Evolutionary conservation across 805 yeast genomes (phyloP).

Genomic region (Yarrowia hollandica): DNA sequence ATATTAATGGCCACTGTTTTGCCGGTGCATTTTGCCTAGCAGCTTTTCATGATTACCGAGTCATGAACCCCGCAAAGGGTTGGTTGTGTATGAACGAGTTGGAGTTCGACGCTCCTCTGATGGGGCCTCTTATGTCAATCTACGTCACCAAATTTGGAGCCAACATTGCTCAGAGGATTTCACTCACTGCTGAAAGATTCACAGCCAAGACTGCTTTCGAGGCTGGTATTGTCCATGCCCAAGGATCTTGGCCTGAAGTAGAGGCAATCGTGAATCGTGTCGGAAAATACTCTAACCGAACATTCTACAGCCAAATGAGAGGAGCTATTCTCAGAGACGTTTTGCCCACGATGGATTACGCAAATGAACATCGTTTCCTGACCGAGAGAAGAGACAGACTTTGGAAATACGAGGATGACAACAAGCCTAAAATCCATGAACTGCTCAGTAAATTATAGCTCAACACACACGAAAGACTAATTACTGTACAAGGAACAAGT

Average conservation of each 20-base stretch:
- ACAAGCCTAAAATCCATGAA: not conserved
- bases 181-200: slow-evolving; percentile 43
- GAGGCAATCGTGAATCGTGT: slow-evolving; percentile 38
- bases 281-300: not conserved
- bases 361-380: not conserved
- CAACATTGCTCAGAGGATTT: slow-evolving; percentile 38
- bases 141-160: slow-evolving; percentile 40
- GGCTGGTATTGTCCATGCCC: slow-evolving; percentile 40
- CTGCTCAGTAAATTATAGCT: not conserved
- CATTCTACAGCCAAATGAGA: slow-evolving; percentile 24
- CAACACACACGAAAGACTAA: not conserved
- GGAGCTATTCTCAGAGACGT: not conserved
- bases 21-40: slow-evolving; percentile 46
- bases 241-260: slow-evolving; percentile 42
- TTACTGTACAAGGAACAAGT: no score
- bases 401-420: slow-evolving; percentile 22
- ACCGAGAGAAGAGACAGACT: slow-evolving; percentile 5
- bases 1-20: slow-evolving; percentile 46
- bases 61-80: slow-evolving; percentile 45
- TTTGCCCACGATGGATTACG: not conserved
- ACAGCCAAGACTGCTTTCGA: slow-evolving; percentile 38
- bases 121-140: slow-evolving; percentile 42
- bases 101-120: slow-evolving; percentile 44
- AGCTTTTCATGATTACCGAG: slow-evolving; percentile 44
- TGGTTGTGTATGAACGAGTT: slow-evolving; percentile 45